Percentiles rank a stretch among this genome's conserved stretches.
Evolutionary conservation across 345 rosid species (phyloP).

Genomic region (Moringa oleifera): DNA sequence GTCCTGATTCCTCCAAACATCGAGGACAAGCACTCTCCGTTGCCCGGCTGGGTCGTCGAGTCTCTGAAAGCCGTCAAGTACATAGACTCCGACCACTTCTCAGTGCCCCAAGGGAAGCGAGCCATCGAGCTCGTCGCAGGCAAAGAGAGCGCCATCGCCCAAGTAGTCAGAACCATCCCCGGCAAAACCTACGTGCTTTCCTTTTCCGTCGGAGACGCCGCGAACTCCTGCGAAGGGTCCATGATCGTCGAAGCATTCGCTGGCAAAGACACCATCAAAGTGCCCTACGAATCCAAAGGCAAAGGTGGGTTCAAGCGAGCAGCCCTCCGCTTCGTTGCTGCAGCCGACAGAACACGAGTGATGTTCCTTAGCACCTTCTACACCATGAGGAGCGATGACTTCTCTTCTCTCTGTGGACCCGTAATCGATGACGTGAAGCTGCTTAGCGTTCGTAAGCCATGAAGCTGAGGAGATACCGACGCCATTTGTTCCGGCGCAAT

Average conservation of each 20-base stretch:
- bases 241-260: slow-evolving; percentile 78
- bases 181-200: slow-evolving; percentile 54
- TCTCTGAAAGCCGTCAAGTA: slow-evolving; percentile 89
- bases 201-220: slow-evolving; percentile 68
- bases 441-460: slow-evolving; percentile 35
- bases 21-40: slow-evolving; percentile 74
- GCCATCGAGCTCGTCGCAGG: slow-evolving; percentile 83
- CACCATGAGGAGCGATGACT: slow-evolving; percentile 63
- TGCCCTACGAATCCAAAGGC: slow-evolving; percentile 63
- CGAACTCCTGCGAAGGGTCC: slow-evolving; percentile 62
- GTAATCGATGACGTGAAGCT: slow-evolving; percentile 68
- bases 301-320: slow-evolving; percentile 67
- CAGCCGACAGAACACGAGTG: slow-evolving; percentile 41
- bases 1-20: slow-evolving; percentile 73
- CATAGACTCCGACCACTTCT: slow-evolving; percentile 60
- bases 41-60: slow-evolving; percentile 78
- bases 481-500: no score
- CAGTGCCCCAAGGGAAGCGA: slow-evolving; percentile 58
- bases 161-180: slow-evolving; percentile 44
- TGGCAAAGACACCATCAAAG: slow-evolving; percentile 42
- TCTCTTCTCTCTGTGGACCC: slow-evolving; percentile 76
- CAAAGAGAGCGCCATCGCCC: slow-evolving; percentile 81
- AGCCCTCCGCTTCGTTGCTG: slow-evolving; percentile 43
- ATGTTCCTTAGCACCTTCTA: slow-evolving; percentile 72
- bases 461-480: no score